Conservation (phyloP, 108 stramenopile genomes). For the Fragilaria crotonensis region DNA sequence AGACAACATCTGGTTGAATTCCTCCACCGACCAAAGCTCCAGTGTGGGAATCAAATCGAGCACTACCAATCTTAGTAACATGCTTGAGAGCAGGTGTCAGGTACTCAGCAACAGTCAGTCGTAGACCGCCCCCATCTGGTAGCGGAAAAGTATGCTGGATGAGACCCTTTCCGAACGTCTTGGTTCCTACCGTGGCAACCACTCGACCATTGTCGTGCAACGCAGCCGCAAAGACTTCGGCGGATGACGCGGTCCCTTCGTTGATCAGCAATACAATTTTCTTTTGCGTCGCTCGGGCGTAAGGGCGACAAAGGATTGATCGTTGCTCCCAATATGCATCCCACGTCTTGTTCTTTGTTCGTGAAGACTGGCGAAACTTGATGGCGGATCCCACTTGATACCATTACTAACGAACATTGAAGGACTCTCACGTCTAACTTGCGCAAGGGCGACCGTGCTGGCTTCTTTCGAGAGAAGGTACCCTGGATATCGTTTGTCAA, state of each 20-base stretch:
- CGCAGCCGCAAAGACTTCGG: slow-evolving; percentile 73
- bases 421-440: slow-evolving; percentile 60
- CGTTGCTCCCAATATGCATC: slow-evolving; percentile 17
- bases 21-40: slow-evolving; percentile 49
- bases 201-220: slow-evolving; percentile 76
- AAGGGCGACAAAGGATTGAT: background rate
- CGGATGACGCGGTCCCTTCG: slow-evolving; percentile 79
- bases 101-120: slow-evolving; percentile 80
- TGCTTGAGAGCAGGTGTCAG: slow-evolving; percentile 67
- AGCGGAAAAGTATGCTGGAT: slow-evolving; percentile 88
- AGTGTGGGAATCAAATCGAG: slow-evolving; percentile 29
- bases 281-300: slow-evolving; percentile 29
- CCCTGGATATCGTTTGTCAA: slow-evolving; percentile 71
- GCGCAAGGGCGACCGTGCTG: slow-evolving; percentile 31
- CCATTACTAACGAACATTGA: slow-evolving; percentile 44
- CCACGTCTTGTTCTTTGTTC: slow-evolving; percentile 61
- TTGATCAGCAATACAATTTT: slow-evolving; percentile 72
- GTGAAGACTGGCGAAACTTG: slow-evolving; percentile 59
- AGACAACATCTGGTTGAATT: slow-evolving; percentile 56
- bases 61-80: slow-evolving; percentile 68
- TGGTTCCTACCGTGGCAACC: slow-evolving; percentile 68
- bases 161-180: slow-evolving; percentile 69
- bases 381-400: slow-evolving; percentile 48
- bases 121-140: slow-evolving; percentile 80
- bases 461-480: slow-evolving; percentile 61